Evolutionary conservation across 2,329 filamentous ascomycete genomes (phyloP).

Genomic region (Aspergillus quadrilineatus): DNA sequence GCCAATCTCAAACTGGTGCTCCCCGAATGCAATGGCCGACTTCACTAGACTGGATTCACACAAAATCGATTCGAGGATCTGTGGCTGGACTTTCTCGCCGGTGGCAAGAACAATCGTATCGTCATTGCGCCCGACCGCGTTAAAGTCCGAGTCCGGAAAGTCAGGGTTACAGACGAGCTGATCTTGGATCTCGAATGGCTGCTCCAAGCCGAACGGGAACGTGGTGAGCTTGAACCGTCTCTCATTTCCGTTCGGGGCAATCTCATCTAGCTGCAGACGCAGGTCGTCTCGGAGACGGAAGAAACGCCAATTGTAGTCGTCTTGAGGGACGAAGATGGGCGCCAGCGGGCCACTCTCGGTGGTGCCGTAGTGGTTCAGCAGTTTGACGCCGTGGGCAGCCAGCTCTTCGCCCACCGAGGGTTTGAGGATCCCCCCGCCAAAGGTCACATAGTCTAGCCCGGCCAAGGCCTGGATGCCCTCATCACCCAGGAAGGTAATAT

Average conservation of each 20-base stretch:
- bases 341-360: slow-evolving; percentile 9
- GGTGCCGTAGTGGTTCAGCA: slow-evolving; percentile 6
- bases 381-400: not conserved
- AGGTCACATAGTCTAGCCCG: not conserved
- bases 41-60: not conserved
- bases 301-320: slow-evolving; percentile 7
- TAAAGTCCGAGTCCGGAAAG: not conserved
- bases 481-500: not conserved
- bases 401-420: not conserved
- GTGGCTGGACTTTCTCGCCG: slow-evolving; percentile 7
- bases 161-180: not conserved
- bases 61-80: not conserved
- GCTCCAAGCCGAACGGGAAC: slow-evolving; percentile 5
- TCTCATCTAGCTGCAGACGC: not conserved
- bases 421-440: not conserved
- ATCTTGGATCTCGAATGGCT: slow-evolving; percentile 9
- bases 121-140: not conserved
- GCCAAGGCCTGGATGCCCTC: not conserved
- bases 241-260: not conserved
- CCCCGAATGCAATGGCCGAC: slow-evolving; percentile 1
- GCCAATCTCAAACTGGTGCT: not conserved
- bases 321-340: not conserved
- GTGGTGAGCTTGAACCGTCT: not conserved
- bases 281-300: slow-evolving; percentile 5
- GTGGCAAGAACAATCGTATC: slow-evolving; percentile 5